Evolutionary conservation across 2,329 filamentous ascomycete genomes (phyloP), one percentile per base, ranked within the genome.

Genomic region (Botrytis paeoniae): DNA sequence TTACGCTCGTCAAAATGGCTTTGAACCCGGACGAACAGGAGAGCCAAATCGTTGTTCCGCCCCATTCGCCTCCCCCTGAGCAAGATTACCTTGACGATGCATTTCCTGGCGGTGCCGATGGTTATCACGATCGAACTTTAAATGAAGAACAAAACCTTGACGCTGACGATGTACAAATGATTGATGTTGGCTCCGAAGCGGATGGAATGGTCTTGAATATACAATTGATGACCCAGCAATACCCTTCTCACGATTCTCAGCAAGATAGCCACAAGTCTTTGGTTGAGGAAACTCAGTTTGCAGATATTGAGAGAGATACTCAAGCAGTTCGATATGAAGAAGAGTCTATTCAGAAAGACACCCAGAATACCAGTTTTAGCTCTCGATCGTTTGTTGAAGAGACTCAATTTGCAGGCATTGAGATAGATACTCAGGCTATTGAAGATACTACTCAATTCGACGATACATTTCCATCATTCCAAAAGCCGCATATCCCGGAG

Each of bases 351-450:
- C 48, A 68, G 6, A 68, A 32, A 6, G 48, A 41, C 6, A 29
- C 18, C 5, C 48, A 68, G 18, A 32, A 68, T 25, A 6, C 5
- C 16, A 41, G 18, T 68, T 41, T 57, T 32, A 76, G 69, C 65
- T 61, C 72, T 48, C 35, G 18, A 65, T 76, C 75, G 29, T 10
- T 74, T 3, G 48, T 77, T 25, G 75, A 63, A 39, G 77, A 79
- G 16, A 75, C 76, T 32, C 78, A 80, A 68, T 77, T 66, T 59
- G 68, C 59, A 35, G 29, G 16, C 22, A 51, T 80, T 9, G 78
- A 79, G 63, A 20, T 61, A n/a, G 75, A 75, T 39, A 73, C 73
- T 9, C 75, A 74, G 45, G 48, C 51, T 32, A 48, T 59, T 14
- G 73, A 76, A 35, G 25, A 29, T 69, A 14, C 8, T 32, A 14